Conservation (phyloP, 2,329 filamentous ascomycete genomes). For the Fusarium begoniae region DNA sequence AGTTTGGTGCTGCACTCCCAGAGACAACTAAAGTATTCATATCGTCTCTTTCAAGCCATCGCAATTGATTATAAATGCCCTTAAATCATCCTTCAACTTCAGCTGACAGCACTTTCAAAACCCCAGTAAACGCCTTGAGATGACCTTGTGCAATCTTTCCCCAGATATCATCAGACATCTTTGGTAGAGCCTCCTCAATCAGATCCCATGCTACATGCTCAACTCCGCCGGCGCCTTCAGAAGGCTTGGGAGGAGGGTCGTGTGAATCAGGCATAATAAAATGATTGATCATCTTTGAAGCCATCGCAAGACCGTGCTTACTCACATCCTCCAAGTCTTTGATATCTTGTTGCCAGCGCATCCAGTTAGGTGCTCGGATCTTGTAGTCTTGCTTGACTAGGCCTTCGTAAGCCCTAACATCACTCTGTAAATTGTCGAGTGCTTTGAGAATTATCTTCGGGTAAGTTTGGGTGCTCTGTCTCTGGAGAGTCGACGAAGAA, state of each 20-base stretch:
- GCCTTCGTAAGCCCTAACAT: slow-evolving; percentile 37
- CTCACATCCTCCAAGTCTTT: slow-evolving; percentile 44
- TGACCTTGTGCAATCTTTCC: slow-evolving; percentile 44
- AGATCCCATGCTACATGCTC: slow-evolving; percentile 48
- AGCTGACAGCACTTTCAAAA: slow-evolving; percentile 35
- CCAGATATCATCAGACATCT: slow-evolving; percentile 43
- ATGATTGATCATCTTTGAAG: slow-evolving; percentile 38
- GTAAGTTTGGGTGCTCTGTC: not conserved
- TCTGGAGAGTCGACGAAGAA: not conserved
- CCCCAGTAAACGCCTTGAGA: slow-evolving; percentile 39
- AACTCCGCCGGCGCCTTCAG: slow-evolving; percentile 37
- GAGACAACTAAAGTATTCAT: not conserved
- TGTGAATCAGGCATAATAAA: slow-evolving; percentile 41
- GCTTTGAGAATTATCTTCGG: slow-evolving; percentile 14
- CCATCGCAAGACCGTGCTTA: slow-evolving; percentile 35
- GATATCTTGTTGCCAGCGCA: slow-evolving; percentile 48
- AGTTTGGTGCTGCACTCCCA: not conserved
- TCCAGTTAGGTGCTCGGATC: slow-evolving; percentile 40
- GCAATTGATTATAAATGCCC: not conserved
- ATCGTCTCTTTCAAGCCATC: not conserved
- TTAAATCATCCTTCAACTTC: slow-evolving; percentile 7
- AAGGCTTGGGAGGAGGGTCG: not conserved
- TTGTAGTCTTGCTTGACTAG: slow-evolving; percentile 25
- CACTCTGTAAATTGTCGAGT: slow-evolving; percentile 32
- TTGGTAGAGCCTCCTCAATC: slow-evolving; percentile 40